These are phyloP conservation scores for Dorcoceras hygrometricum DNA, from an alignment of 257 asterid genomes.

Conservation along the genomic window DNA sequence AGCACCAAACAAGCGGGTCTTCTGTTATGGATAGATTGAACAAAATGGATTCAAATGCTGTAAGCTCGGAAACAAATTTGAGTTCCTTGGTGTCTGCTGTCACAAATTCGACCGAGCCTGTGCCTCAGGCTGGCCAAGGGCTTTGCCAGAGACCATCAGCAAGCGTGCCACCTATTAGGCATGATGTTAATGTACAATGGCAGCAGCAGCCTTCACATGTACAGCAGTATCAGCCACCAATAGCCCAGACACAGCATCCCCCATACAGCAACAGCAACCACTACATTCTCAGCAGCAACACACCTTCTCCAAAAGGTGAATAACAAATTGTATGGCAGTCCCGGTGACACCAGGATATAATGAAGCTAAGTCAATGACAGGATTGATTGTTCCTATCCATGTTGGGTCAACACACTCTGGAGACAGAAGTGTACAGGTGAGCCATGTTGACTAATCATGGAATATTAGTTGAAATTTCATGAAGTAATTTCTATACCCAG, in stretches of 20 bases:
- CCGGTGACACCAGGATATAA: constrained; percentile 59
- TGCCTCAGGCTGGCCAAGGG: constrained; percentile 47
- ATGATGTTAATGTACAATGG: constrained; percentile 49
- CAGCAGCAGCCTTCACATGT: constrained; percentile 44
- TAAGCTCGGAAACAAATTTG: constrained; percentile 39
- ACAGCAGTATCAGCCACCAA: constrained; percentile 49
- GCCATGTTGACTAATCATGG: constrained; percentile 20
- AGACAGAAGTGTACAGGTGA: constrained; percentile 67
- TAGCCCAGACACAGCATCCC: constrained; percentile 31
- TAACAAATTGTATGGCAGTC: constrained; percentile 43
- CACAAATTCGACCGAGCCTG: constrained; percentile 42
- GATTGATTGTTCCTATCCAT: constrained; percentile 36
- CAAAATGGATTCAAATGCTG: constrained; percentile 39
- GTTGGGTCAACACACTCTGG: constrained; percentile 35
- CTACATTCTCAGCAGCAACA: constrained; percentile 52
- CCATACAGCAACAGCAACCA: constrained; percentile 35
- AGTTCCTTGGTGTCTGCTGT: constrained; percentile 42
- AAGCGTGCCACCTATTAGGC: constrained; percentile 40
- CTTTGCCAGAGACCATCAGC: constrained; percentile 48
- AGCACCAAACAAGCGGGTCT: constrained; percentile 39
- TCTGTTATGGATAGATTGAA: constrained; percentile 39
- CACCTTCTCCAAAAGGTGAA: constrained; percentile 70
- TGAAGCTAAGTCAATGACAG: constrained; percentile 33
- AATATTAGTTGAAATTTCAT: not conserved
- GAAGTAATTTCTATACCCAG: constrained; percentile 11